Evolutionary conservation across 1,139 yeast genomes (phyloP).

Genomic region (Magnusiomyces starmeri): DNA sequence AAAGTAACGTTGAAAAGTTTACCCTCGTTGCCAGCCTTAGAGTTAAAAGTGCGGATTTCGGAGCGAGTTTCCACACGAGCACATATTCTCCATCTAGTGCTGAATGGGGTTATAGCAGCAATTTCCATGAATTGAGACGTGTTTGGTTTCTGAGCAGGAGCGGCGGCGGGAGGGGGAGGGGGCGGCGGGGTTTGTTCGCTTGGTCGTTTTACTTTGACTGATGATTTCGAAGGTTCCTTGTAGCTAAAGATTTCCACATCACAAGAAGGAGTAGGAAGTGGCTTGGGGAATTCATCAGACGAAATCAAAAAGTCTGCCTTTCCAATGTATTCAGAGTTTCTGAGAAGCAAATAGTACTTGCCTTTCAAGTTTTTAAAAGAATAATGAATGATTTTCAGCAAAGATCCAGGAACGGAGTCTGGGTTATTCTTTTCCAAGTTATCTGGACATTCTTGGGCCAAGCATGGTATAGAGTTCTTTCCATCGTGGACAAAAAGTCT

Average conservation of each 20-base stretch:
- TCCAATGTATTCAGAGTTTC: not conserved
- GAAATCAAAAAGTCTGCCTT: not conserved
- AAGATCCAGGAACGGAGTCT: not conserved
- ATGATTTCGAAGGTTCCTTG: too few species aligned
- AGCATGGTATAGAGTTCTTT: not conserved
- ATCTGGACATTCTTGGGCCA: not conserved
- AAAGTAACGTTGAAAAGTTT: slow-evolving; percentile 82
- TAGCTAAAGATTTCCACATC: not conserved
- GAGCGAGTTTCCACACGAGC: slow-evolving; percentile 87
- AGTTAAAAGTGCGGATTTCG: slow-evolving; percentile 78
- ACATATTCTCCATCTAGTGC: slow-evolving; percentile 83
- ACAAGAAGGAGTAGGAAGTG: not conserved
- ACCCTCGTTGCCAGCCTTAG: slow-evolving; percentile 68
- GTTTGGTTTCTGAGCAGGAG: slow-evolving; percentile 1
- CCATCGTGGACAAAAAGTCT: not conserved
- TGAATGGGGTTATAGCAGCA: slow-evolving; percentile 87
- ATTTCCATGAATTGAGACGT: slow-evolving; percentile 51
- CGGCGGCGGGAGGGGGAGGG: not conserved
- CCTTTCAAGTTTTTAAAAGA: not conserved
- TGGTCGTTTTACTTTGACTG: too few species aligned
- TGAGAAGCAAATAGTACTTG: not conserved
- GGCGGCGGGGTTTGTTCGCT: not conserved
- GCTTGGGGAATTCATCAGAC: not conserved
- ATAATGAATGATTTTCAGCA: not conserved
- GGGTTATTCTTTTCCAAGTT: not conserved